Conservation (phyloP, 441 rosid genomes). For the Raphanus hybrid region DNA sequence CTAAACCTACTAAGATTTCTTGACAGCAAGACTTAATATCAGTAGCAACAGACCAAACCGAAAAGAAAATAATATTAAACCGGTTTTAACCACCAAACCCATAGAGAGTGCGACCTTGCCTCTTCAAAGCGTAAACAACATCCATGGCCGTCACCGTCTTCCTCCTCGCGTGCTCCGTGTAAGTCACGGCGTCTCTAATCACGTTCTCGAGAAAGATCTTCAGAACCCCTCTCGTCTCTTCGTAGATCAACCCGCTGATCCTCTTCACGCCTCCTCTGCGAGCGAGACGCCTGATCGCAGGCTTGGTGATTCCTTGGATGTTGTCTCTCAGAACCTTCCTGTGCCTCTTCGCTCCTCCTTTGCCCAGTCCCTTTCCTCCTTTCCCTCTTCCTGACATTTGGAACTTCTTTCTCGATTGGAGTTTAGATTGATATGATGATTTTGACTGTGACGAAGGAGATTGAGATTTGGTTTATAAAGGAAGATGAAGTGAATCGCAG, state of each 20-base stretch:
- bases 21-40: conserved; percentile 23
- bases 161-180: conserved; percentile 61
- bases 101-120: conserved; percentile 60
- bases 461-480: conserved; percentile 13
- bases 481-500: conserved; percentile 13
- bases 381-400: conserved; percentile 63
- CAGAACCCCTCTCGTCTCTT: conserved; percentile 48
- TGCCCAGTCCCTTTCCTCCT: conserved; percentile 63
- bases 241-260: conserved; percentile 58
- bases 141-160: conserved; percentile 69
- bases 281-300: conserved; percentile 54
- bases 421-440: not conserved
- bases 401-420: not conserved
- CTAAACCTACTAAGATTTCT: conserved; percentile 21
- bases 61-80: not conserved
- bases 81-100: conserved; percentile 54
- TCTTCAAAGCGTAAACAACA: conserved; percentile 61
- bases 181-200: conserved; percentile 47
- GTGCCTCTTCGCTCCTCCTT: conserved; percentile 63
- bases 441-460: not conserved
- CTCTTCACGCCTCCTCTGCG: conserved; percentile 56
- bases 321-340: conserved; percentile 59
- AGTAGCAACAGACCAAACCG: not conserved
- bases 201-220: conserved; percentile 49
- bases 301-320: conserved; percentile 59